Evolutionary conservation across 2,329 filamentous ascomycete genomes (phyloP), one percentile per base, ranked within the genome.

Genomic region (Aspergillus japonicus): DNA sequence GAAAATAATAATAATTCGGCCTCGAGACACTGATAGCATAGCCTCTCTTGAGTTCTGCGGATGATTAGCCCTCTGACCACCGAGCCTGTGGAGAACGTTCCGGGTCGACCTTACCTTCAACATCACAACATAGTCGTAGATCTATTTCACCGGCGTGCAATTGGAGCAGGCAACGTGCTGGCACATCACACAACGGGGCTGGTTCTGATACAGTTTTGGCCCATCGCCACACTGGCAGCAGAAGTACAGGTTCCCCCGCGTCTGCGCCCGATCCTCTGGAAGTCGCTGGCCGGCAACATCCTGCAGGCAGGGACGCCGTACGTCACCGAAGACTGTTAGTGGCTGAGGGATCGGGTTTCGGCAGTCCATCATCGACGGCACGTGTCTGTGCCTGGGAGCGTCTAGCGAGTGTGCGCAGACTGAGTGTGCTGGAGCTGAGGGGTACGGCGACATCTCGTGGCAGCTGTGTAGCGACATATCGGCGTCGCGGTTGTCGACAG

Each of bases 221-320:
- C 76, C 76, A 47, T 78, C 75, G 1, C 67, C 44, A 60, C 76
- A 78, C 4, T 60, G 1, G 69, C 76, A 78, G 66, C 76, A 78
- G 57, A 74, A 68, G 50, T 75, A 78, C 62, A 75, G 65, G 54
- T 69, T 62, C 10, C 66, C 69, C 1, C 61, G 29, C 7, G 39
- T 44, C 39, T 44, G 24, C 52, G 44, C 53, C 21, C 26, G n/a
- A 24, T 48, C 3, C 42, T 29, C n/a, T 31, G 42, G 42, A 21
- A 47, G n/a, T 35, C 4, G 12, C 42, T 65, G 61, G 48, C 53
- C 39, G 8, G 59, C 61, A 16, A 21, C 48, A 16, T 50, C 19
- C 12, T 29, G 60, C 31, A 57, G 11, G 26, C 21, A 12, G 44
- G 26, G n/a, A 19, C 49, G 35, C 21, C 24, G 29, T 23, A 47